Conservation (phyloP, 768 basidiomycete species). For the Neoboletus brunneissimus region DNA sequence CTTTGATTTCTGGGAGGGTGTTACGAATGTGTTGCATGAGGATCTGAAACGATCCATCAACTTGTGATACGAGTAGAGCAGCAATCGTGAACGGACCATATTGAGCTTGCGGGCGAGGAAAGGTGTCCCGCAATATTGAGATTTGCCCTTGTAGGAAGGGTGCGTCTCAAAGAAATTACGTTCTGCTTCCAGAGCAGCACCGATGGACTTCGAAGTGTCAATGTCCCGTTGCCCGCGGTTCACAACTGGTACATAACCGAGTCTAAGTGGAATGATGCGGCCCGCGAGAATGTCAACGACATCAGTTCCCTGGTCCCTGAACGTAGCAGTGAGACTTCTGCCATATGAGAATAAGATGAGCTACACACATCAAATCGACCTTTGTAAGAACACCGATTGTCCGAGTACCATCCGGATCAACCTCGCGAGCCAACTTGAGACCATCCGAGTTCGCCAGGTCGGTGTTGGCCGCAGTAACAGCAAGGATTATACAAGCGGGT, state of each 20-base stretch:
- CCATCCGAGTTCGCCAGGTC: conserved; percentile 99
- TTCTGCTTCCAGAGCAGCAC: conserved; percentile 82
- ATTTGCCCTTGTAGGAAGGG: conserved; percentile 87
- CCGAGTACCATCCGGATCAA: conserved; percentile 93
- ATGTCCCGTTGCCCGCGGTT: conserved; percentile 99
- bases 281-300: conserved; percentile 99
- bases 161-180: conserved; percentile 94
- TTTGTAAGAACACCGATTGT: conserved; percentile 99
- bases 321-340: conserved; percentile 8
- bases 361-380: conserved; percentile 90
- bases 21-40: conserved; percentile 99
- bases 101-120: conserved; percentile 94
- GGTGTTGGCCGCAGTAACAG: conserved; percentile 92
- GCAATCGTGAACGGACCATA: conserved; percentile 53
- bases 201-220: conserved; percentile 82
- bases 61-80: not conserved
- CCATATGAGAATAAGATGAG: not conserved
- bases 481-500: conserved; percentile 93
- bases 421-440: conserved; percentile 91
- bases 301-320: conserved; percentile 94
- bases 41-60: conserved; percentile 51
- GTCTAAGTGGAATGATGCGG: conserved; percentile 89
- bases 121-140: conserved; percentile 96
- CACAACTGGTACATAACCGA: conserved; percentile 98
- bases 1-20: conserved; percentile 98